Evolutionary conservation across 345 rosid genomes (phyloP).

Genomic region (Euphorbia lathyris): DNA sequence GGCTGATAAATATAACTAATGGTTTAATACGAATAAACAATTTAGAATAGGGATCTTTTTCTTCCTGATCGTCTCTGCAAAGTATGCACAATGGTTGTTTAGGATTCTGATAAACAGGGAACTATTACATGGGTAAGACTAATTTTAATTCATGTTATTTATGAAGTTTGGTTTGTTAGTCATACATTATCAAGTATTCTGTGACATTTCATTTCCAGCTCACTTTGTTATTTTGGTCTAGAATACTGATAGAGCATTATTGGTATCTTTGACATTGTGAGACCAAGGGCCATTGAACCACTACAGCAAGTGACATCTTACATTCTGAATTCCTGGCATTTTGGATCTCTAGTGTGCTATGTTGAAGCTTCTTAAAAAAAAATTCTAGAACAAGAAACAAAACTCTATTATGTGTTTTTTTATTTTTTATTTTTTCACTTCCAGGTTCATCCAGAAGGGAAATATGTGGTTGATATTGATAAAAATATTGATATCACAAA

Average conservation of each 20-base stretch:
- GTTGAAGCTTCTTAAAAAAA: neutral
- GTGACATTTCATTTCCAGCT: neutral
- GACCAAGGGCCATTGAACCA: neutral
- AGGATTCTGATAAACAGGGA: neutral
- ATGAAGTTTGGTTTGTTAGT: neutral
- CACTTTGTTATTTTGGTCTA: neutral
- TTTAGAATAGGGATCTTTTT: neutral
- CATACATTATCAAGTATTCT: neutral
- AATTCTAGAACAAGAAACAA: too few relatives aligned
- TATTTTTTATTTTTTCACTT: neutral
- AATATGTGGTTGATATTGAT: conserved; percentile 95
- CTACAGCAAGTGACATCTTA: too few relatives aligned
- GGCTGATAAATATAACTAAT: neutral
- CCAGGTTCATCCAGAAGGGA: conserved; percentile 99
- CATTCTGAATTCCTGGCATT: neutral
- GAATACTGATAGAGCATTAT: neutral
- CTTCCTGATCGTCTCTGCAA: neutral
- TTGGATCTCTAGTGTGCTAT: neutral
- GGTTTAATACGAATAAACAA: neutral
- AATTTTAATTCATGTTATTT: neutral
- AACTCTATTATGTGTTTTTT: too few relatives aligned
- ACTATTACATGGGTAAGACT: neutral
- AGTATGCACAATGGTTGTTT: too few relatives aligned
- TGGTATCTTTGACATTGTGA: neutral
- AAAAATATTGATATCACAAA: conserved; percentile 92